These are phyloP conservation scores for Stygiomarasmius scandens DNA, from an alignment of 1,284 basidiomycete species.

Conservation along the genomic window DNA sequence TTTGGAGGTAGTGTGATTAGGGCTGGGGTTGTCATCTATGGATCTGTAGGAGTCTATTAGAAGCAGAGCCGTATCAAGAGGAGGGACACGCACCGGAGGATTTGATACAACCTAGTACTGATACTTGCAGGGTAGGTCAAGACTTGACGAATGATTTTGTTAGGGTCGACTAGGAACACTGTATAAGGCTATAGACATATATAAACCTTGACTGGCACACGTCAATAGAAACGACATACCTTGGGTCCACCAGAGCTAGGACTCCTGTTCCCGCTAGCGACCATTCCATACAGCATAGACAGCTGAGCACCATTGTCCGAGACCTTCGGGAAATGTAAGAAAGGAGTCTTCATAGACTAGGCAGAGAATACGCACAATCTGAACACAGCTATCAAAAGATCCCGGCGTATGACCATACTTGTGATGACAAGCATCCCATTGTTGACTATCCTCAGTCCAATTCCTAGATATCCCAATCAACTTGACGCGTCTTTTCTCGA, in stretches of 20 bases:
- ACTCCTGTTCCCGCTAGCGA: not conserved
- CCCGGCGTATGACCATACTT: constrained; percentile 7
- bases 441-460: constrained; percentile 13
- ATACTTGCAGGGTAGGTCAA: constrained; percentile 15
- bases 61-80: not conserved
- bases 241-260: not conserved
- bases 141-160: constrained; percentile 12
- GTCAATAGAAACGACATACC: not conserved
- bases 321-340: constrained; percentile 1
- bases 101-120: constrained; percentile 58
- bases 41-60: not conserved
- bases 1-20: not conserved
- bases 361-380: constrained; percentile 8
- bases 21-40: constrained; percentile 12
- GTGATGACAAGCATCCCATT: constrained; percentile 7
- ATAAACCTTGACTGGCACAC: not conserved
- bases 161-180: constrained; percentile 17
- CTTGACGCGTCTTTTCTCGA: constrained; percentile 9
- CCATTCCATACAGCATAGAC: constrained; percentile 12
- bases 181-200: constrained; percentile 6
- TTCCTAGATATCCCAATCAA: constrained; percentile 12
- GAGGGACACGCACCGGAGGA: constrained; percentile 64
- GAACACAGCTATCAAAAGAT: constrained; percentile 1
- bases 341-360: constrained; percentile 1
- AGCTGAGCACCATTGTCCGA: constrained; percentile 11